Conservation (phyloP, 169 alveolate species). For the Plasmodium adleri region DNA sequence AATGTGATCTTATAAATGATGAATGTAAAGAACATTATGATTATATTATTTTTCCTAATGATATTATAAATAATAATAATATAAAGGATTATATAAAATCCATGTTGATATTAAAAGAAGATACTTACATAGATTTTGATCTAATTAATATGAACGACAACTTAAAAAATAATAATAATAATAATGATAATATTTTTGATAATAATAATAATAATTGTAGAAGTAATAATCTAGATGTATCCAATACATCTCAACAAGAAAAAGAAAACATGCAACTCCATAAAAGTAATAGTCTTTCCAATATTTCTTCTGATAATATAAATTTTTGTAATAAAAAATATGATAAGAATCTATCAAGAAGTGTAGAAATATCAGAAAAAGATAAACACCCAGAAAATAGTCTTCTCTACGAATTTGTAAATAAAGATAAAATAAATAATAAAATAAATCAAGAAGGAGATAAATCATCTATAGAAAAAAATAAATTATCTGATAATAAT, state of each 20-base stretch:
- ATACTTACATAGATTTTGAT: constrained; percentile 4
- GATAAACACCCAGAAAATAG: not conserved
- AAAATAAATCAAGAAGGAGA: not conserved
- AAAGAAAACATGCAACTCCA: too few species aligned
- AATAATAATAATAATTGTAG: not conserved
- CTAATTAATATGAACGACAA: not conserved
- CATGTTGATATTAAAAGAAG: constrained; percentile 16
- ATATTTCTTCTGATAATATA: too few species aligned
- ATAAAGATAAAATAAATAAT: not conserved
- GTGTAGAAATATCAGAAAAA: not conserved
- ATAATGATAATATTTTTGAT: not conserved
- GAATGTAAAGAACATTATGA: constrained; percentile 28
- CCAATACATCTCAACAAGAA: too few species aligned
- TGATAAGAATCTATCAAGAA: not conserved
- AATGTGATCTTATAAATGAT: not conserved
- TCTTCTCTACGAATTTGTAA: not conserved
- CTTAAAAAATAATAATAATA: not conserved
- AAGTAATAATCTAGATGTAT: too few species aligned
- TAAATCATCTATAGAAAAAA: too few species aligned
- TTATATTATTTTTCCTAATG: constrained; percentile 28
- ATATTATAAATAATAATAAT: constrained; percentile 12
- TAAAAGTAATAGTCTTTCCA: too few species aligned
- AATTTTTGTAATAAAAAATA: not conserved
- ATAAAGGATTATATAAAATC: constrained; percentile 46
- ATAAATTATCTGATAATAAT: too few species aligned